Conservation (phyloP, 2,329 filamentous ascomycete genomes). For the Pseudophaeomoniella oleicola region DNA sequence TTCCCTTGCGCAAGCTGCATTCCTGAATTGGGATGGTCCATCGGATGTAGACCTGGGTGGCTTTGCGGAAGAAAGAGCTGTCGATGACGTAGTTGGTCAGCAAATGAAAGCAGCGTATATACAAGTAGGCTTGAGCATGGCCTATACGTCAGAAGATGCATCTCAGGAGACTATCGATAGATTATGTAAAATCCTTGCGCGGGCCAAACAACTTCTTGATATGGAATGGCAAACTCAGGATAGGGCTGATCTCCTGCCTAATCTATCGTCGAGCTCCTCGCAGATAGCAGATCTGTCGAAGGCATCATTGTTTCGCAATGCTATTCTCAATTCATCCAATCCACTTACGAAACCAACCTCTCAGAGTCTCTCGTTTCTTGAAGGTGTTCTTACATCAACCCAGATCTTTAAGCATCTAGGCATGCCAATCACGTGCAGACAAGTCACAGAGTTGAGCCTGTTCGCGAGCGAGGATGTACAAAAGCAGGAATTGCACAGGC, state of each 20-base stretch:
- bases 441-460: constrained; percentile 34
- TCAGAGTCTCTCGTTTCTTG: constrained; percentile 24
- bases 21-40: constrained; percentile 46
- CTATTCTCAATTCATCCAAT: constrained; percentile 23
- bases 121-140: constrained; percentile 43
- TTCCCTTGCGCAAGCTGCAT: constrained; percentile 31
- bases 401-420: constrained; percentile 24
- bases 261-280: constrained; percentile 15
- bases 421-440: constrained; percentile 19
- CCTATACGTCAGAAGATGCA: constrained; percentile 38
- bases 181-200: constrained; percentile 17
- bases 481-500: constrained; percentile 33
- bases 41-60: constrained; percentile 43
- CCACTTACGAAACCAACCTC: constrained; percentile 24
- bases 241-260: constrained; percentile 12
- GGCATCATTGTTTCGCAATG: constrained; percentile 25
- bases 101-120: constrained; percentile 32
- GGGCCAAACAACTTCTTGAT: constrained; percentile 35
- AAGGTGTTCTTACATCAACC: constrained; percentile 25
- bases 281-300: constrained; percentile 21
- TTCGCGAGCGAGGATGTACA: constrained; percentile 39
- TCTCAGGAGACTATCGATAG: constrained; percentile 16
- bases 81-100: constrained; percentile 27
- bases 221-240: constrained; percentile 30
- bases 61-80: constrained; percentile 27